Conservation (phyloP, 164 flowering plant species). For the Tetrastigma voinierianum region DNA sequence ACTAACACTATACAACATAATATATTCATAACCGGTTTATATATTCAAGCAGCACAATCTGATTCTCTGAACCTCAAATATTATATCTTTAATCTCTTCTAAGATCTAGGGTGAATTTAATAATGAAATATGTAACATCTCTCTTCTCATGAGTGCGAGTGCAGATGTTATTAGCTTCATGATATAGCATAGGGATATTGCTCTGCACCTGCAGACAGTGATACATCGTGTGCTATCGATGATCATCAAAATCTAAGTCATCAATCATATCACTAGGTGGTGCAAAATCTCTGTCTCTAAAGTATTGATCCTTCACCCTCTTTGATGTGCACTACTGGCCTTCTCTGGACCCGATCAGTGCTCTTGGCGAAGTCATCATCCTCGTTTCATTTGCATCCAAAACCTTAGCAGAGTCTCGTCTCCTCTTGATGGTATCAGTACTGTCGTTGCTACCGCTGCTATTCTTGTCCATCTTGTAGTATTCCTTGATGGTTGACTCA, state of each 20-base stretch:
- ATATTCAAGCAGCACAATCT: too few species aligned
- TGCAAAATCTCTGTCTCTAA: slow-evolving; percentile 11
- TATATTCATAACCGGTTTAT: too few species aligned
- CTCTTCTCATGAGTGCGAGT: too few species aligned
- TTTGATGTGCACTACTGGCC: slow-evolving; percentile 24
- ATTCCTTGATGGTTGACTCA: slow-evolving; percentile 61
- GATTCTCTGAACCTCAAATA: too few species aligned
- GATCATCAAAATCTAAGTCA: slow-evolving; percentile 51
- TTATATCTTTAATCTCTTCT: too few species aligned
- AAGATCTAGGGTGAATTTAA: too few species aligned
- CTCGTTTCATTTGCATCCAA: slow-evolving; percentile 10
- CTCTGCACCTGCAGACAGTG: background rate
- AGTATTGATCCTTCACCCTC: slow-evolving; percentile 5
- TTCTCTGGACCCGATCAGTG: slow-evolving; percentile 61
- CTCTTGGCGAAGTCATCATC: slow-evolving; percentile 56
- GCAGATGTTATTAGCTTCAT: too few species aligned
- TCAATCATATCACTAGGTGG: slow-evolving; percentile 28
- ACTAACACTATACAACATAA: too few species aligned
- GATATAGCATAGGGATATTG: too few species aligned
- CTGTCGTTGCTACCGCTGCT: slow-evolving; percentile 52
- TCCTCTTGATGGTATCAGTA: slow-evolving; percentile 54
- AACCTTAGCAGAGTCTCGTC: slow-evolving; percentile 36
- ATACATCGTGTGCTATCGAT: too few species aligned
- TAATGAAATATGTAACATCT: too few species aligned
- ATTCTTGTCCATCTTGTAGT: slow-evolving; percentile 36